Evolutionary conservation across 129 eudicot species (phyloP).

Genomic region (Lonicera japonica): DNA sequence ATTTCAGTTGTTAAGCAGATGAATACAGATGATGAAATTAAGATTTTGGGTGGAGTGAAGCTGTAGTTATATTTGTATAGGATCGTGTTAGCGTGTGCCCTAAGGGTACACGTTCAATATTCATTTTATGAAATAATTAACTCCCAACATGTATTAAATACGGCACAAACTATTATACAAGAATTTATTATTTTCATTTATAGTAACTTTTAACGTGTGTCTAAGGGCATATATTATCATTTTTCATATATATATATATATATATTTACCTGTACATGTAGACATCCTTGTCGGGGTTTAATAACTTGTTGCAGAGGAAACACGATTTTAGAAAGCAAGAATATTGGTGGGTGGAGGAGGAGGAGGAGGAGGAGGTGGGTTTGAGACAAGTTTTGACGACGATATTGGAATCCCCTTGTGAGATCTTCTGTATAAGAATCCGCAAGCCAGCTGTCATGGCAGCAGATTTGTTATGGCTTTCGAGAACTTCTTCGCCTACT

Average conservation of each 20-base stretch:
- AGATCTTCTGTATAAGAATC: not conserved
- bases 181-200: too few relatives aligned
- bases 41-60: not conserved
- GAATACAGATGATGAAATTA: too few relatives aligned
- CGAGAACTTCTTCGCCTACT: not conserved
- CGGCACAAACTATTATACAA: too few relatives aligned
- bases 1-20: too few relatives aligned
- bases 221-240: too few relatives aligned
- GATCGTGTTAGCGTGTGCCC: too few relatives aligned
- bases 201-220: too few relatives aligned
- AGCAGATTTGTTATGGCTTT: not conserved
- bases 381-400: not conserved
- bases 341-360: not conserved
- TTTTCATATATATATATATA: too few relatives aligned
- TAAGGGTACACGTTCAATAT: too few relatives aligned
- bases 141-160: too few relatives aligned
- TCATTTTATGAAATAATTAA: too few relatives aligned
- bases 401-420: not conserved
- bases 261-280: conserved; percentile 32
- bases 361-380: not conserved
- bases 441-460: not conserved
- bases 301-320: conserved; percentile 25
- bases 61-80: too few relatives aligned
- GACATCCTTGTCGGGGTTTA: conserved; percentile 31
- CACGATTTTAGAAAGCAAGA: conserved; percentile 29